Evolutionary conservation across 805 yeast genomes (phyloP).

Genomic region (Soucietia sequanensis): DNA sequence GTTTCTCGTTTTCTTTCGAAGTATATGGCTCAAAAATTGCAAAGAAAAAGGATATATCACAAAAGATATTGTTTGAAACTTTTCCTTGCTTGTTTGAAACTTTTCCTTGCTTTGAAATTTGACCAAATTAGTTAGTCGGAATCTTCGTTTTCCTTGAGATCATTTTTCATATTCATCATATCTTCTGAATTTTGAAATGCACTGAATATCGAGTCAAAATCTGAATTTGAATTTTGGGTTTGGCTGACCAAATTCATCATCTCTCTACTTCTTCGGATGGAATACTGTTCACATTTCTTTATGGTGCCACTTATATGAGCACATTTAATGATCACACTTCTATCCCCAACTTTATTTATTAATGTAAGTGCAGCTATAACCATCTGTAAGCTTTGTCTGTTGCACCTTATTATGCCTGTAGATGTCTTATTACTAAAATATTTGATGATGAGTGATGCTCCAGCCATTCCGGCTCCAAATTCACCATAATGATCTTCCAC

Average conservation of each 20-base stretch:
- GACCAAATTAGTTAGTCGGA: conserved; percentile 1
- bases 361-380: conserved; percentile 68
- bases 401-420: conserved; percentile 79
- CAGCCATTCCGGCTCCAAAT: conserved; percentile 64
- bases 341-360: conserved; percentile 50
- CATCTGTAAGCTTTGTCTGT: conserved; percentile 58
- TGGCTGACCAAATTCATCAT: conserved; percentile 26
- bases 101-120: no score
- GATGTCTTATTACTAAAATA: conserved; percentile 81
- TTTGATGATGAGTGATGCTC: conserved; percentile 61
- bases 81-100: no score
- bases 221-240: no score
- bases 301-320: conserved; percentile 83
- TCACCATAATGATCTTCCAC: conserved; percentile 75
- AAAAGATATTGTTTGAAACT: no score
- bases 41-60: no score
- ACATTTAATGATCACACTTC: conserved; percentile 55
- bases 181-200: conserved; percentile 1
- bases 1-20: no score
- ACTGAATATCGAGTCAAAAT: background rate
- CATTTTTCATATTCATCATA: conserved; percentile 3
- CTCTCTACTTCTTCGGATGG: conserved; percentile 49
- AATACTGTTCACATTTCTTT: conserved; percentile 72
- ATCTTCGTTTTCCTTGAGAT: conserved; percentile 4
- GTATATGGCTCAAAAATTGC: no score